These are phyloP conservation scores for Bacidia rubella DNA, from an alignment of 495 filamentous ascomycete genomes.

Conservation along the genomic window DNA sequence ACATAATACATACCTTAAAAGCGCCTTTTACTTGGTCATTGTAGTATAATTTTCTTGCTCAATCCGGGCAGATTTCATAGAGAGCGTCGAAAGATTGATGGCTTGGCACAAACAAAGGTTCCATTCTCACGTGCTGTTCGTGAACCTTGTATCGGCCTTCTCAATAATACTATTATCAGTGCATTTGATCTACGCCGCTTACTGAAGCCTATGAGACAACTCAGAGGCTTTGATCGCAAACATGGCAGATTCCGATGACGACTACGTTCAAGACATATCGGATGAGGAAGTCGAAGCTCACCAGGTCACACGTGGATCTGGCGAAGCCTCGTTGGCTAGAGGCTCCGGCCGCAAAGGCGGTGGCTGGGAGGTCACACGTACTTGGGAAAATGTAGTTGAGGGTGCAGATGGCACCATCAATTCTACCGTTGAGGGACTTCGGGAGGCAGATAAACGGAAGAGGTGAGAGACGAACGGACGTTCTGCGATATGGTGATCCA, in stretches of 20 bases:
- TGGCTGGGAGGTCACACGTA: constrained; percentile 40
- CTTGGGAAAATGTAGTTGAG: constrained; percentile 56
- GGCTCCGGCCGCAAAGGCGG: constrained; percentile 34
- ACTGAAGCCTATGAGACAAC: too few species aligned
- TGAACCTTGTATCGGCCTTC: too few species aligned
- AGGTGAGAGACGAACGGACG: constrained; percentile 33
- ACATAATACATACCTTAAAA: too few species aligned
- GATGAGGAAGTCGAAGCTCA: constrained; percentile 60
- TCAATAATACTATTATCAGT: too few species aligned
- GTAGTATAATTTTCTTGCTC: too few species aligned
- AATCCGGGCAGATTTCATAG: too few species aligned
- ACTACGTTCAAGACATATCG: constrained; percentile 64
- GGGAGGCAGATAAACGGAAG: constrained; percentile 62
- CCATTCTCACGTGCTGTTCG: too few species aligned
- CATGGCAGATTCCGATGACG: constrained; percentile 63
- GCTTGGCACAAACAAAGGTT: too few species aligned
- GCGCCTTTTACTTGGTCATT: too few species aligned
- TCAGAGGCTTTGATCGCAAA: too few species aligned
- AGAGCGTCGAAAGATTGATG: too few species aligned
- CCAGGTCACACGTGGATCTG: constrained; percentile 27
- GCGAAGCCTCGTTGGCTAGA: constrained; percentile 28
- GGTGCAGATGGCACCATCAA: constrained; percentile 63
- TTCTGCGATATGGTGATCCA: background rate
- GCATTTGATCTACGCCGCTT: too few species aligned
- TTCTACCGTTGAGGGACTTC: constrained; percentile 50